These are phyloP conservation scores for Blastobotrys persicus DNA, from an alignment of 1,139 yeast genomes.

Conservation along the genomic window DNA sequence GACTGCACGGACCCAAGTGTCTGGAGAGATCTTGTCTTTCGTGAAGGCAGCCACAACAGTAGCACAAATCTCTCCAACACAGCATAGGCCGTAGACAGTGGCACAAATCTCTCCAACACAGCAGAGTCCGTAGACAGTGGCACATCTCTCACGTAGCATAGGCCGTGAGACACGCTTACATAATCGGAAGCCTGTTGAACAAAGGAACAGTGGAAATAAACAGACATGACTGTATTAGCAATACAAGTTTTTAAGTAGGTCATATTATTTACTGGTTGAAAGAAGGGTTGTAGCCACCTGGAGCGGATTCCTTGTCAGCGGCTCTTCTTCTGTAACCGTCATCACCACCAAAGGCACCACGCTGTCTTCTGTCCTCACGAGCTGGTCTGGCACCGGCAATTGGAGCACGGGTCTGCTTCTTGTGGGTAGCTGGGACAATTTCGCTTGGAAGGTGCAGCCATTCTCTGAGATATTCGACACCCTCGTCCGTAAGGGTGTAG, in stretches of 20 bases:
- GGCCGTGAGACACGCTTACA: too few relatives aligned
- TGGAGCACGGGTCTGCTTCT: constrained; percentile 90
- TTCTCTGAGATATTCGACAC: constrained; percentile 97
- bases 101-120: too few relatives aligned
- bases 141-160: too few relatives aligned
- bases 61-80: too few relatives aligned
- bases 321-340: constrained; percentile 46
- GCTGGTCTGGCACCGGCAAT: constrained; percentile 43
- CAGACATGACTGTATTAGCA: constrained; percentile 9
- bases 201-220: background rate
- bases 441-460: constrained; percentile 98
- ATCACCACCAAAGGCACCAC: constrained; percentile 37
- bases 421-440: constrained; percentile 98
- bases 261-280: constrained; percentile 30
- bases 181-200: too few relatives aligned
- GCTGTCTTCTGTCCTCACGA: constrained; percentile 30
- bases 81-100: too few relatives aligned
- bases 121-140: too few relatives aligned
- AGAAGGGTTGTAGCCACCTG: constrained; percentile 36
- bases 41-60: too few relatives aligned
- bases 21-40: too few relatives aligned
- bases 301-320: constrained; percentile 36
- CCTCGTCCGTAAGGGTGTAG: constrained; percentile 99
- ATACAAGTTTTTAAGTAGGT: constrained; percentile 7
- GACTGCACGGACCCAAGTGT: too few relatives aligned